phyloP scores from a whole-genome alignment of 768 basidiomycete species.

The Termitomyces sp. region DNA sequence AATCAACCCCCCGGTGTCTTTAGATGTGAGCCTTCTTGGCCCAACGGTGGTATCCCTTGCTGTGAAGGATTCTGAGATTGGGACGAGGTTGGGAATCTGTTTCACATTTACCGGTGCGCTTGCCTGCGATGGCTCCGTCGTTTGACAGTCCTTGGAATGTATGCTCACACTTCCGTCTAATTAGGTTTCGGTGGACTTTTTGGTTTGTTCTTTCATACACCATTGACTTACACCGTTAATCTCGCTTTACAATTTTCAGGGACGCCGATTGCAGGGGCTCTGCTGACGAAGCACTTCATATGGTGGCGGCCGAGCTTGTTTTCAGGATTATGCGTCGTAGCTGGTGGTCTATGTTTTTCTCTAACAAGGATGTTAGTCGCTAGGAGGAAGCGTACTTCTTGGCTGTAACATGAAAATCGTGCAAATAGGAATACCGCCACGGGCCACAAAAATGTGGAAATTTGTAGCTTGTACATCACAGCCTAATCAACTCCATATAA shows the following conservation, averaged over 20 bases:
- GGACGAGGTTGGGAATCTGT: conserved; percentile 45
- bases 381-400: conserved; percentile 17
- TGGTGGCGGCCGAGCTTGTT: conserved; percentile 60
- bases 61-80: conserved; percentile 43
- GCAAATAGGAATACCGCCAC: background rate
- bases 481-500: background rate
- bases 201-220: conserved; percentile 17
- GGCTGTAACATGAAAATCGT: conserved; percentile 2
- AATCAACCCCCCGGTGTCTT: background rate
- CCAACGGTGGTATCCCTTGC: conserved; percentile 41
- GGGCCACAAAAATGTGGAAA: background rate
- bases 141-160: background rate
- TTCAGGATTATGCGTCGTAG: conserved; percentile 33
- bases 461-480: background rate
- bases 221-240: background rate
- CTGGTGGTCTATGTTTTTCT: conserved; percentile 23
- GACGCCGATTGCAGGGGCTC: conserved; percentile 51
- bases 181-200: conserved; percentile 36
- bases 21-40: conserved; percentile 35
- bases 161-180: background rate
- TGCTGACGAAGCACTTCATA: conserved; percentile 41
- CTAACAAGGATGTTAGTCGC: conserved; percentile 20
- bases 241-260: conserved; percentile 22
- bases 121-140: background rate
- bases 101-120: conserved; percentile 23